Evolutionary conservation across 139 green algal genomes (phyloP).

Genomic region (Coelastrella sp.): DNA sequence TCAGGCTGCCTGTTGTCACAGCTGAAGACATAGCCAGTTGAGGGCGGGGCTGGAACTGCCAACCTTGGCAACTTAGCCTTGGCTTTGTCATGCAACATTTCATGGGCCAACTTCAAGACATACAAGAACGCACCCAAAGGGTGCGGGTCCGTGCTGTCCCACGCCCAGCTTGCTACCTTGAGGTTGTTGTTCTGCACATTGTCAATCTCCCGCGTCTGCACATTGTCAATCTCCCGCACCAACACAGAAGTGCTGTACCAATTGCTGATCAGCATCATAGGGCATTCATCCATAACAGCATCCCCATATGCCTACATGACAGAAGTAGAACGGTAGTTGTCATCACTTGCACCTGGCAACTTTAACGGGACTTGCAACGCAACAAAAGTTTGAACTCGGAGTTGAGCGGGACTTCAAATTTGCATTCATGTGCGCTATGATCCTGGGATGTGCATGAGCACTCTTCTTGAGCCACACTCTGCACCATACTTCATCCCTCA

Average conservation of each 20-base stretch:
- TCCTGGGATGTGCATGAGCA: background rate
- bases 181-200: background rate
- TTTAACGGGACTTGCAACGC: too few relatives aligned
- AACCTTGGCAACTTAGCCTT: background rate
- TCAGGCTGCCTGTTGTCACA: background rate
- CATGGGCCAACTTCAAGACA: background rate
- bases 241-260: constrained; percentile 3
- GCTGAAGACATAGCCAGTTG: background rate
- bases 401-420: too few relatives aligned
- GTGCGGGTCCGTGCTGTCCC: constrained; percentile 4
- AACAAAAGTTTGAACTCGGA: too few relatives aligned
- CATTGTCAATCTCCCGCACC: background rate
- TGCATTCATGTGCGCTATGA: background rate
- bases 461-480: background rate
- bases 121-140: constrained; percentile 21
- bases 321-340: too few relatives aligned
- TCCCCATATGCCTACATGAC: constrained; percentile 3
- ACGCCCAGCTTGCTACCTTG: background rate
- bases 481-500: background rate
- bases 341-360: too few relatives aligned
- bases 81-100: background rate
- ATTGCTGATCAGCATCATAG: constrained; percentile 11
- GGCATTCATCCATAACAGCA: background rate
- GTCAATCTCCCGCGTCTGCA: background rate
- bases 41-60: background rate